Evolutionary conservation across 148 eudicot species (phyloP), one percentile per base, ranked within the genome.

Genomic region (Bassia scoparia): DNA sequence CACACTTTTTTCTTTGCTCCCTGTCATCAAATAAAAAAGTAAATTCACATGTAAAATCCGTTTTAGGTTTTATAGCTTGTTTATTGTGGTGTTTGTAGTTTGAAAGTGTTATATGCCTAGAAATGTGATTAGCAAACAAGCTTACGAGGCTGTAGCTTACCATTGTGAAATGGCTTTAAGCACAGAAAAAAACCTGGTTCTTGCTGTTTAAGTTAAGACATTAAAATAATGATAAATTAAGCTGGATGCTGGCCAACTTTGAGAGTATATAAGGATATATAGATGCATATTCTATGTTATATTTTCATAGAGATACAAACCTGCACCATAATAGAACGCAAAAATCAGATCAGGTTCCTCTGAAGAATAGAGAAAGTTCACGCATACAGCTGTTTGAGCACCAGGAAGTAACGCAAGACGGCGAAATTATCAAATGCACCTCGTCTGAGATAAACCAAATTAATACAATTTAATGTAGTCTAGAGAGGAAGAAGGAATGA

Each of bases 261-360:
- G 34, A n/a, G 54, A 15, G 2, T 20, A 0, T 26, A 3, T 21
- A 29, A 58, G 52, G 1, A 29, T 33, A 16, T 10, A 46, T 44
- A 66, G 9, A 64, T 53, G 43, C 37, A 35, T 38, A 24, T 37
- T 10, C 49, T 41, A 17, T 13, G 41, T 56, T 70, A 48, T n/a
- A n/a, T n/a, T 18, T 50, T 27, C 61, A 59, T 34, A 18, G 52
- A 63, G 48, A 70, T 53, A 50, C 70, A 79, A 37, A 96, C 99
- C 99, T 96, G 99, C 83, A 96, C 99, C 99, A 96, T 92, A 72
- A 84, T 83, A 76, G 97, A n/a, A 84, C 65, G 97, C 97, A 85
- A 96, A 96, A 82, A 89, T 96, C 79, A 96, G 84, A 74, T 96
- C 96, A 65, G 89, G 58, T 81, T 92, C 97, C 68, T 78, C 76